These are phyloP conservation scores for Fibroporia radiculosa DNA, from an alignment of 768 basidiomycete species.

Conservation along the genomic window DNA sequence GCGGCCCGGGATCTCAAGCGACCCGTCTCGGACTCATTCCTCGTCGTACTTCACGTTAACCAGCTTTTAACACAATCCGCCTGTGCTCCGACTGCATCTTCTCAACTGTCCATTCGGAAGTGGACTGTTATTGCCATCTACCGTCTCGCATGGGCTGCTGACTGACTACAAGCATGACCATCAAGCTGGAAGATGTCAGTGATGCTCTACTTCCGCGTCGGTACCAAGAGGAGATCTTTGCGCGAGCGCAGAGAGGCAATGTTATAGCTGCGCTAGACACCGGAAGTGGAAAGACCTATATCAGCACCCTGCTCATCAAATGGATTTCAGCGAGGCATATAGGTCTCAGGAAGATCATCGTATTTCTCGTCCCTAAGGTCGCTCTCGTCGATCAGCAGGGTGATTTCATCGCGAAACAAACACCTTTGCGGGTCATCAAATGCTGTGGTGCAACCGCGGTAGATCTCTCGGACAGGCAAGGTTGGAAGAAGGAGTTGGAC, in stretches of 20 bases:
- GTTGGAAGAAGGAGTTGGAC: slow-evolving; percentile 60
- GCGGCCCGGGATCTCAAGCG: too few species aligned
- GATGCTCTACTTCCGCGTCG: slow-evolving; percentile 38
- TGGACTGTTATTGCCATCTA: too few species aligned
- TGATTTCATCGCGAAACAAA: slow-evolving; percentile 54
- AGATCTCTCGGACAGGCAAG: slow-evolving; percentile 55
- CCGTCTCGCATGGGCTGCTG: too few species aligned
- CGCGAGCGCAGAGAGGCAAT: slow-evolving; percentile 41
- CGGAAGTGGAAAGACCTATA: slow-evolving; percentile 54
- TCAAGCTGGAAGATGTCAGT: slow-evolving; percentile 21
- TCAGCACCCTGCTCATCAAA: slow-evolving; percentile 61
- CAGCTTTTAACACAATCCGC: too few species aligned
- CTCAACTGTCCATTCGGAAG: too few species aligned
- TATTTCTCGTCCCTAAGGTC: slow-evolving; percentile 83
- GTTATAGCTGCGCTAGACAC: slow-evolving; percentile 55
- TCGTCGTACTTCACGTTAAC: too few species aligned
- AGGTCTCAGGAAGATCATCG: slow-evolving; percentile 49
- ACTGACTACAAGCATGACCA: slow-evolving; percentile 15
- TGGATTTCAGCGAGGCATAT: slow-evolving; percentile 53
- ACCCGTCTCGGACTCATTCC: too few species aligned
- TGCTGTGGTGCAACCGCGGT: slow-evolving; percentile 68
- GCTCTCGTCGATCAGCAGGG: slow-evolving; percentile 81
- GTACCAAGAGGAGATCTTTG: slow-evolving; percentile 51
- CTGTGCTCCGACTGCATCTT: too few species aligned
- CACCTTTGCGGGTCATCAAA: slow-evolving; percentile 57